These are phyloP conservation scores for Yarrowia alimentaria DNA, from an alignment of 805 yeast genomes.

Conservation along the genomic window DNA sequence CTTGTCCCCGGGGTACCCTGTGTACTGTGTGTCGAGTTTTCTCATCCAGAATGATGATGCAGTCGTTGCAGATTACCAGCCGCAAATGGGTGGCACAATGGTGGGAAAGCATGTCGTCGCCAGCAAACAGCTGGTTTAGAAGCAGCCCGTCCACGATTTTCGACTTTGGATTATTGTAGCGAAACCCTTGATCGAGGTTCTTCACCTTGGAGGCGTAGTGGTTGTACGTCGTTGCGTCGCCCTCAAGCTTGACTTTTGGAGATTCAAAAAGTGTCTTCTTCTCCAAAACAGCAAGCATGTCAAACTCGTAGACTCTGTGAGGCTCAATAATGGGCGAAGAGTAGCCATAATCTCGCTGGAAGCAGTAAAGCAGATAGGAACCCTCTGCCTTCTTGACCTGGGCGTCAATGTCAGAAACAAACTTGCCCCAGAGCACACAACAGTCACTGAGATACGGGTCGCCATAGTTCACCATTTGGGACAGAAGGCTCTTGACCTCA, in stretches of 20 bases:
- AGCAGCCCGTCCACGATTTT: background rate
- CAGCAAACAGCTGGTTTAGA: background rate
- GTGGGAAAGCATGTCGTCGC: constrained; percentile 11
- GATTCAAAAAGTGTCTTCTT: constrained; percentile 16
- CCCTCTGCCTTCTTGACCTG: constrained; percentile 14
- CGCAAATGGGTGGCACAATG: constrained; percentile 10
- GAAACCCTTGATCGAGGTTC: constrained; percentile 7
- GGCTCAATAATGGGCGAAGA: constrained; percentile 8
- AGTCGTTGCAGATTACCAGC: constrained; percentile 2
- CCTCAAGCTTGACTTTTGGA: constrained; percentile 5
- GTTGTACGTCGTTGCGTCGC: constrained; percentile 4
- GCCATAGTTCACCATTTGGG: constrained; percentile 14
- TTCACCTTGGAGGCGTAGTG: background rate
- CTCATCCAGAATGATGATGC: constrained; percentile 11
- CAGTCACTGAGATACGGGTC: constrained; percentile 13
- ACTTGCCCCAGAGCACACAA: constrained; percentile 6
- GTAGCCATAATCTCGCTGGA: constrained; percentile 9
- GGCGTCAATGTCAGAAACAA: constrained; percentile 2
- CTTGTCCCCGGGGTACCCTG: constrained; percentile 3
- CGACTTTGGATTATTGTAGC: constrained; percentile 1
- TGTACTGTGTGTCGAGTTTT: constrained; percentile 12
- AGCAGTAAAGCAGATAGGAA: constrained; percentile 4
- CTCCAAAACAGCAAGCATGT: background rate
- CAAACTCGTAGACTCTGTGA: constrained; percentile 12
- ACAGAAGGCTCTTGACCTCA: constrained; percentile 1